These are phyloP conservation scores for Omphalotus olearius DNA, from an alignment of 1,284 basidiomycete species.

Conservation along the genomic window DNA sequence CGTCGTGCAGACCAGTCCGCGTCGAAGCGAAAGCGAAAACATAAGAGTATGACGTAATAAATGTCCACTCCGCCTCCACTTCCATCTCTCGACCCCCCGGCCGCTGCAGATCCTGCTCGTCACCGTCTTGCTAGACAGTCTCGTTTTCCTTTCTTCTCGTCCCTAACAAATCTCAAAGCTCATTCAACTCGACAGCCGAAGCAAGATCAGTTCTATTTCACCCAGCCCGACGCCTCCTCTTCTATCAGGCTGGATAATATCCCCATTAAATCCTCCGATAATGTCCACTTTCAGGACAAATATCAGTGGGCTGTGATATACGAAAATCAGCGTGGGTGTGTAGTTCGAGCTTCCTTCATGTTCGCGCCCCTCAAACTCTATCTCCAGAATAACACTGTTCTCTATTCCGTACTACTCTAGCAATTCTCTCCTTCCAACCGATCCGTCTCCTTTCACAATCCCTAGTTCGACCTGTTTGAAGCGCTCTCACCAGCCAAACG, in stretches of 20 bases:
- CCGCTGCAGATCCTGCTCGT: slow-evolving; percentile 39
- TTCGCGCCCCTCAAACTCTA: slow-evolving; percentile 13
- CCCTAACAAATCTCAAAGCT: slow-evolving; percentile 23
- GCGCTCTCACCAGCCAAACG: slow-evolving; percentile 43
- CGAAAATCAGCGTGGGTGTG: slow-evolving; percentile 77
- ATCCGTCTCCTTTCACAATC: slow-evolving; percentile 73
- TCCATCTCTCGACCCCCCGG: slow-evolving; percentile 28
- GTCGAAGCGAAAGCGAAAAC: slow-evolving; percentile 7
- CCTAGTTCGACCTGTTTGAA: slow-evolving; percentile 37
- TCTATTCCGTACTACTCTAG: slow-evolving; percentile 70
- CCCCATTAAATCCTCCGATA: slow-evolving; percentile 1
- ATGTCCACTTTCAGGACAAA: slow-evolving; percentile 32
- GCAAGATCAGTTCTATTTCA: neutral
- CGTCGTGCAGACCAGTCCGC: neutral
- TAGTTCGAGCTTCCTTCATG: slow-evolving; percentile 12
- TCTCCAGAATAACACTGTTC: slow-evolving; percentile 60
- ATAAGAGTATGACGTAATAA: slow-evolving; percentile 8
- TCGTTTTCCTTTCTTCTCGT: slow-evolving; percentile 26
- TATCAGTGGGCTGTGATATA: slow-evolving; percentile 59
- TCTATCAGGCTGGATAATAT: neutral
- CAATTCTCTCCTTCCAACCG: slow-evolving; percentile 62
- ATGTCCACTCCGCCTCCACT: slow-evolving; percentile 11
- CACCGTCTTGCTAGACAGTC: slow-evolving; percentile 34
- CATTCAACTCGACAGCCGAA: neutral
- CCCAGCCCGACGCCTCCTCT: neutral